Conservation (phyloP, 169 alveolate species). For the Plasmodium ovale region DNA sequence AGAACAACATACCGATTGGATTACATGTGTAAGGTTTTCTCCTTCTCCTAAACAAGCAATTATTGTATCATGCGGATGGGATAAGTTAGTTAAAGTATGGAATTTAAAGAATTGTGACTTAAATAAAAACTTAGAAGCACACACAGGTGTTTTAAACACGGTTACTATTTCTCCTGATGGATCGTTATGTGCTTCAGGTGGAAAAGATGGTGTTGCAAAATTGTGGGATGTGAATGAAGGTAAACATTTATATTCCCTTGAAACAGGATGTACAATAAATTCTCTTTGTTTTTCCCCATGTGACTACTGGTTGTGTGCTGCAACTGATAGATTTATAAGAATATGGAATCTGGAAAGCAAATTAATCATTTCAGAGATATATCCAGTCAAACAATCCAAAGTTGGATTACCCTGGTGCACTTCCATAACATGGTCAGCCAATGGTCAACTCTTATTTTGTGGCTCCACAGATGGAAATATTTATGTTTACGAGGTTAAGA, state of each 20-base stretch:
- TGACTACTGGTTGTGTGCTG: conserved; percentile 97
- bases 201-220: conserved; percentile 97
- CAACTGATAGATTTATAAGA: conserved; percentile 95
- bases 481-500: conserved; percentile 90
- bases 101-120: conserved; percentile 94
- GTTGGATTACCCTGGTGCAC: conserved; percentile 95
- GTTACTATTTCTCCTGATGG: conserved; percentile 97
- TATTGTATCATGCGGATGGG: conserved; percentile 98
- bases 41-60: conserved; percentile 96
- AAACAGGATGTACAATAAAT: conserved; percentile 94
- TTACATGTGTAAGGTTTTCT: conserved; percentile 97
- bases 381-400: conserved; percentile 91
- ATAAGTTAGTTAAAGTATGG: conserved; percentile 97
- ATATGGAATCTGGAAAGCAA: conserved; percentile 96
- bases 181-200: conserved; percentile 98
- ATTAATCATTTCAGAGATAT: conserved; percentile 92
- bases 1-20: conserved; percentile 97
- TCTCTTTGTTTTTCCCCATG: conserved; percentile 96
- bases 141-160: conserved; percentile 95
- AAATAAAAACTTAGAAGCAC: conserved; percentile 95
- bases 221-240: conserved; percentile 97
- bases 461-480: conserved; percentile 94
- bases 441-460: conserved; percentile 93
- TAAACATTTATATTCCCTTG: conserved; percentile 94
- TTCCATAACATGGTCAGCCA: conserved; percentile 95